Evolutionary conservation across 352 stramenopile species (phyloP).

Genomic region (Globisporangium lucens): DNA sequence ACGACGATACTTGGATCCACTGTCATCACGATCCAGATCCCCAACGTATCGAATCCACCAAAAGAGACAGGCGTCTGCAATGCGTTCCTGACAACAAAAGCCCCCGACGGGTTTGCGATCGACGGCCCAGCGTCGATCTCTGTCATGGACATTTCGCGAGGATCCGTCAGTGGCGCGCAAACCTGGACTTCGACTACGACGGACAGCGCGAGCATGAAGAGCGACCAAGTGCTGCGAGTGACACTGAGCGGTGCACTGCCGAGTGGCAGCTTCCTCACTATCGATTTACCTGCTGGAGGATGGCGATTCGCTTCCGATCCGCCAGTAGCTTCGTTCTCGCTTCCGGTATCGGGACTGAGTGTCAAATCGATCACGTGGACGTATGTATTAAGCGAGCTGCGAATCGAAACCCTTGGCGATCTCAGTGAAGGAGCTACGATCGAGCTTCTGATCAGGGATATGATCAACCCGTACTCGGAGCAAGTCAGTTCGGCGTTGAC

Average conservation of each 20-base stretch:
- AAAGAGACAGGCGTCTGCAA: slow-evolving; percentile 48
- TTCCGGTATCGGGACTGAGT: slow-evolving; percentile 29
- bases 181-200: slow-evolving; percentile 35
- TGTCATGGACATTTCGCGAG: slow-evolving; percentile 37
- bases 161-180: slow-evolving; percentile 31
- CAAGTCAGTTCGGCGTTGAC: slow-evolving; percentile 16
- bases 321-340: slow-evolving; percentile 28
- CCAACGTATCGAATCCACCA: slow-evolving; percentile 43
- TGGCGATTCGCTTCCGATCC: slow-evolving; percentile 30
- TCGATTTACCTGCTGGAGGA: slow-evolving; percentile 33
- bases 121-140: slow-evolving; percentile 48
- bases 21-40: slow-evolving; percentile 29
- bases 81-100: slow-evolving; percentile 33
- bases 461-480: slow-evolving; percentile 53
- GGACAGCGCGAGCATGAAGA: slow-evolving; percentile 49
- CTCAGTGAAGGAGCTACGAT: slow-evolving; percentile 33
- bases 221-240: slow-evolving; percentile 41
- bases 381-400: slow-evolving; percentile 21
- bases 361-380: slow-evolving; percentile 34
- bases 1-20: slow-evolving; percentile 27
- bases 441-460: slow-evolving; percentile 38
- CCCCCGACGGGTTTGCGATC: slow-evolving; percentile 34
- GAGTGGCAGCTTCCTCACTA: slow-evolving; percentile 42
- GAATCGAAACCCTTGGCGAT: slow-evolving; percentile 36
- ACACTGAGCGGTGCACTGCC: slow-evolving; percentile 47